These are phyloP conservation scores for Geranomyces michiganensis DNA, from an alignment of 192 early-diverging fungal genomes.

Conservation along the genomic window DNA sequence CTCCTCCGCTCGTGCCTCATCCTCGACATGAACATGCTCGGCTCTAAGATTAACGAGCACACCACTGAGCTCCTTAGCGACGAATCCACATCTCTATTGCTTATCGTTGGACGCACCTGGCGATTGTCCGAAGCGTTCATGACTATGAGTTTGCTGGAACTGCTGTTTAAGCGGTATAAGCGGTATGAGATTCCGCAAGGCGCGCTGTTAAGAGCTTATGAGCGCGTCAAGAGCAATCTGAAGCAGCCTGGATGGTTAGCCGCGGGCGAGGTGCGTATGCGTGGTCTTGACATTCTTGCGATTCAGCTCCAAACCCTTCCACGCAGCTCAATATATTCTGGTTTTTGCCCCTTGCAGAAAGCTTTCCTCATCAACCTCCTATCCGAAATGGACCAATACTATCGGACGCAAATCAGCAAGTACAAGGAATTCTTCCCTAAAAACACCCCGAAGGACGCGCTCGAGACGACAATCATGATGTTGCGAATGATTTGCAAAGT, in stretches of 20 bases:
- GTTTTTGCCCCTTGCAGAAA: too few species aligned
- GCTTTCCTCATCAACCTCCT: slow-evolving; percentile 46
- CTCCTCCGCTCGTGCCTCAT: slow-evolving; percentile 47
- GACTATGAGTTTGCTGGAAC: slow-evolving; percentile 49
- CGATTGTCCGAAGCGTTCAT: slow-evolving; percentile 48
- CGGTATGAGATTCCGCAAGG: slow-evolving; percentile 45
- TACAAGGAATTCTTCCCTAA: slow-evolving; percentile 63
- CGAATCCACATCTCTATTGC: slow-evolving; percentile 47
- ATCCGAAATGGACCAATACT: slow-evolving; percentile 55
- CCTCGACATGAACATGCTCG: slow-evolving; percentile 49
- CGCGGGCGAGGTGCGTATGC: slow-evolving; percentile 35
- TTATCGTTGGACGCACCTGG: slow-evolving; percentile 45
- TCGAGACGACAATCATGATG: slow-evolving; percentile 55
- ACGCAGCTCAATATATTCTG: not conserved
- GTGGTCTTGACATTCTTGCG: slow-evolving; percentile 9
- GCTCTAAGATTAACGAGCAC: slow-evolving; percentile 37
- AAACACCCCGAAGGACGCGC: slow-evolving; percentile 50
- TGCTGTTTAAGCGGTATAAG: slow-evolving; percentile 56
- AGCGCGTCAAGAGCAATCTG: slow-evolving; percentile 44
- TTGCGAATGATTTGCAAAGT: slow-evolving; percentile 57
- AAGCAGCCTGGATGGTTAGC: slow-evolving; percentile 49
- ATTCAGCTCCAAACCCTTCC: too few species aligned
- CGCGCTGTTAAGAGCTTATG: slow-evolving; percentile 48
- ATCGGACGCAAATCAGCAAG: slow-evolving; percentile 51
- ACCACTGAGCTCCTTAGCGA: slow-evolving; percentile 48